Evolutionary conservation across 1,284 basidiomycete species (phyloP).

Genomic region (Nidula niveotomentosa): DNA sequence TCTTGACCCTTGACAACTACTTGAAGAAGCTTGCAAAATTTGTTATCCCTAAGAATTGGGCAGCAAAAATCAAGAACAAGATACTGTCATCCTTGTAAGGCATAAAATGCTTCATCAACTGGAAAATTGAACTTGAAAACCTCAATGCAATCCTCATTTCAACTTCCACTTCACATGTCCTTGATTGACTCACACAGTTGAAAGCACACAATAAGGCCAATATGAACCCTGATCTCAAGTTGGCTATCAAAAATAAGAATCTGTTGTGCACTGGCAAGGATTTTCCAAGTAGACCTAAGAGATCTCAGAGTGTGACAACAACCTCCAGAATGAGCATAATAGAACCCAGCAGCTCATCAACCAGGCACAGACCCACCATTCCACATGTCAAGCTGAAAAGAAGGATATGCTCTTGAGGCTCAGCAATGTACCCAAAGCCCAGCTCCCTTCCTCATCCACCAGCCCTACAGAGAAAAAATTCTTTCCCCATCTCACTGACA

Average conservation of each 20-base stretch:
- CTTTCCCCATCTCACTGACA: background rate
- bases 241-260: background rate
- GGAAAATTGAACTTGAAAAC: too few relatives aligned
- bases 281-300: background rate
- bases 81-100: too few relatives aligned
- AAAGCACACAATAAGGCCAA: background rate
- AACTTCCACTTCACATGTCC: slow-evolving; percentile 6
- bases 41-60: too few relatives aligned
- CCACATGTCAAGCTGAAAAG: background rate
- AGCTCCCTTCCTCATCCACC: background rate
- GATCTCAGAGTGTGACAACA: background rate
- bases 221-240: background rate
- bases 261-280: background rate
- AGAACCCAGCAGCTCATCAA: background rate
- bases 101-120: too few relatives aligned
- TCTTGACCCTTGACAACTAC: too few relatives aligned
- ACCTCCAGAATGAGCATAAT: background rate
- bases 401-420: background rate
- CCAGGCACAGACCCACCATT: background rate
- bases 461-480: background rate
- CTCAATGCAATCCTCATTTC: slow-evolving; percentile 10
- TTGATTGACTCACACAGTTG: background rate
- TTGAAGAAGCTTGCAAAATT: too few relatives aligned
- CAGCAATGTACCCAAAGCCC: background rate
- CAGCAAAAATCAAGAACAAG: too few relatives aligned